phyloP scores from a whole-genome alignment of 1,284 basidiomycete species.

The Ustilago loliicola region DNA sequence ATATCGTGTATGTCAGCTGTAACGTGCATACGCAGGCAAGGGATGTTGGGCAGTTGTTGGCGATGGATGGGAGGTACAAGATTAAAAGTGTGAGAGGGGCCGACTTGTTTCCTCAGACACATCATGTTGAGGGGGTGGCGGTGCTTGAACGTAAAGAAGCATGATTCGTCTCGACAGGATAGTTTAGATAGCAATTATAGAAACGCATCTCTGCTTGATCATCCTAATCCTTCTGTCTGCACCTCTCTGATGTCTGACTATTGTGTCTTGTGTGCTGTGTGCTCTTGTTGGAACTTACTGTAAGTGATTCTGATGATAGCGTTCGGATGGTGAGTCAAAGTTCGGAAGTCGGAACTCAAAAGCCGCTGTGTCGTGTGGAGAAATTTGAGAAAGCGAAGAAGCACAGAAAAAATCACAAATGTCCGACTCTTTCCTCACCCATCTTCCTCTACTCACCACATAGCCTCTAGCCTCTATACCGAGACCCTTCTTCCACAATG shows the following conservation, averaged over 20 bases:
- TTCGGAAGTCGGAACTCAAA: slow-evolving; percentile 26
- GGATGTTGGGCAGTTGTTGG: slow-evolving; percentile 67
- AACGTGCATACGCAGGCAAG: slow-evolving; percentile 78
- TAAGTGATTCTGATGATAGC: too few relatives aligned
- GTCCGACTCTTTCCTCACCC: background rate
- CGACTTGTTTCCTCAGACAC: slow-evolving; percentile 69
- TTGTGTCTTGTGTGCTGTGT: background rate
- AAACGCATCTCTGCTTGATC: too few relatives aligned
- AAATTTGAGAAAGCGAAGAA: slow-evolving; percentile 18
- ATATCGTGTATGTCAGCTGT: slow-evolving; percentile 74
- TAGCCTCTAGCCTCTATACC: background rate
- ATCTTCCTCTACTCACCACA: background rate
- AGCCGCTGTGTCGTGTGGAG: slow-evolving; percentile 18
- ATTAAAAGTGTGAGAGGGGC: slow-evolving; percentile 66
- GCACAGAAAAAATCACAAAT: slow-evolving; percentile 6
- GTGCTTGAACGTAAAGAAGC: slow-evolving; percentile 52
- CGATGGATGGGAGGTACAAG: slow-evolving; percentile 54
- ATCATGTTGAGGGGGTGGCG: slow-evolving; percentile 69
- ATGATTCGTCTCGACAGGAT: background rate
- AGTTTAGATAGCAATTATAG: too few relatives aligned
- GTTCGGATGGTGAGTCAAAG: background rate
- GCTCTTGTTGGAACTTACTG: background rate
- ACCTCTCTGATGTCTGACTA: background rate
- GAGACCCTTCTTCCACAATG: slow-evolving; percentile 1
- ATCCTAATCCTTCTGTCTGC: background rate